Conservation (phyloP, 768 basidiomycete species). For the Saitozyma sp. region DNA sequence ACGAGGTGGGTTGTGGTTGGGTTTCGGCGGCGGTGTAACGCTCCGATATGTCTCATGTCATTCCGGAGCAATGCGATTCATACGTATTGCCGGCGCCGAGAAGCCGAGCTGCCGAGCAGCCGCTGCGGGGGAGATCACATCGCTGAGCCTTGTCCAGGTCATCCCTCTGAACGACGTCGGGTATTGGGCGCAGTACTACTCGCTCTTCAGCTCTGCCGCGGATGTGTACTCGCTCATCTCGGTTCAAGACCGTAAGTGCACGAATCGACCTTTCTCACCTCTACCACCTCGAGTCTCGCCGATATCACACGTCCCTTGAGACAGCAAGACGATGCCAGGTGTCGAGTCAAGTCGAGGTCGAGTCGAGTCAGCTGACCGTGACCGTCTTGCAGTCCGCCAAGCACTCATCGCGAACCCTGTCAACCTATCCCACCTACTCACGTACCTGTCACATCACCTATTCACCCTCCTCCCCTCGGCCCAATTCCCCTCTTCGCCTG, state of each 20-base stretch:
- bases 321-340: too few relatives aligned
- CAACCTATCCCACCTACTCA: slow-evolving; percentile 80
- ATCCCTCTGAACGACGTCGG: slow-evolving; percentile 67
- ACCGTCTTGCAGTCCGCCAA: slow-evolving; percentile 66
- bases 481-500: slow-evolving; percentile 58
- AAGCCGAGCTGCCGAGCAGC: neutral
- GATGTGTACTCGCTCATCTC: slow-evolving; percentile 89
- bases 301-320: too few relatives aligned
- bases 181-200: slow-evolving; percentile 91
- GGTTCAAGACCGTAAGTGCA: slow-evolving; percentile 72
- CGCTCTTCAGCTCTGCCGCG: slow-evolving; percentile 82
- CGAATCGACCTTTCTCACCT: neutral
- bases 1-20: slow-evolving; percentile 61
- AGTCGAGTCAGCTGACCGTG: neutral
- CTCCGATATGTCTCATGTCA: neutral
- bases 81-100: neutral
- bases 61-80: too few relatives aligned
- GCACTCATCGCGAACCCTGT: slow-evolving; percentile 78
- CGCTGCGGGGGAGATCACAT: too few relatives aligned
- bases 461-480: slow-evolving; percentile 46
- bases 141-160: slow-evolving; percentile 57
- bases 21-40: neutral
- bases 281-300: too few relatives aligned
- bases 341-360: too few relatives aligned
- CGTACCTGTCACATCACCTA: slow-evolving; percentile 60